Percentiles rank a stretch among this genome's conserved stretches.
Evolutionary conservation across 768 basidiomycete species (phyloP).

Genomic region (Macrolepiota albuminosa): DNA sequence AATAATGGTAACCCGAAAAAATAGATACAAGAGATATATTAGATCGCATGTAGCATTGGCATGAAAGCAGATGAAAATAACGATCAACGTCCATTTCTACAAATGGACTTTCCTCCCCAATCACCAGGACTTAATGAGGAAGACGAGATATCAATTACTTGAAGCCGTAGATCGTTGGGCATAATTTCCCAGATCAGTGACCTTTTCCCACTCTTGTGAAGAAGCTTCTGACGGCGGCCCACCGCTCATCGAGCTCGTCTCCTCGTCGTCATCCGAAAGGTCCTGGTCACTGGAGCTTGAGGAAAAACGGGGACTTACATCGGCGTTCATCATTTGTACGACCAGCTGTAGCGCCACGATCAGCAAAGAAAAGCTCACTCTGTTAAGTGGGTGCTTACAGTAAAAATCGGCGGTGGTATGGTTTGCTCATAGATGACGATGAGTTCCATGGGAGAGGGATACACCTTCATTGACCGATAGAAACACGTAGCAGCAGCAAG

Average conservation of each 20-base stretch:
- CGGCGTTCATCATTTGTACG: constrained; percentile 82
- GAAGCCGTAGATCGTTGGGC: constrained; percentile 22
- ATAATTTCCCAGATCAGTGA: constrained; percentile 70
- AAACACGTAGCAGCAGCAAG: constrained; percentile 84
- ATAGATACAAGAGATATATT: constrained; percentile 50
- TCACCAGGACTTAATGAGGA: constrained; percentile 11
- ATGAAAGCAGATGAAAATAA: constrained; percentile 8
- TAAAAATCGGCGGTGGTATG: constrained; percentile 70
- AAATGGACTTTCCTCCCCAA: constrained; percentile 8
- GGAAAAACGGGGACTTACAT: constrained; percentile 66
- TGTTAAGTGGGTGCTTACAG: constrained; percentile 43
- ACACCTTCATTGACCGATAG: constrained; percentile 90
- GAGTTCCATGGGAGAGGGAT: constrained; percentile 91
- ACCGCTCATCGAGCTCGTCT: constrained; percentile 53
- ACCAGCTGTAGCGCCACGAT: constrained; percentile 41
- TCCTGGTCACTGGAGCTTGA: constrained; percentile 16
- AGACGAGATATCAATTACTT: neutral
- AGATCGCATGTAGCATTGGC: constrained; percentile 39
- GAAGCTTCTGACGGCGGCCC: constrained; percentile 83
- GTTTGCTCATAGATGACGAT: constrained; percentile 94
- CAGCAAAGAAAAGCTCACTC: neutral
- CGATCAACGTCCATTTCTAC: constrained; percentile 14
- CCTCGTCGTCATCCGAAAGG: constrained; percentile 40
- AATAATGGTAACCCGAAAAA: constrained; percentile 17
- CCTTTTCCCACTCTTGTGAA: constrained; percentile 86